Evolutionary conservation across 2,329 filamentous ascomycete genomes (phyloP).

Genomic region (Calonectria hongkongensis): DNA sequence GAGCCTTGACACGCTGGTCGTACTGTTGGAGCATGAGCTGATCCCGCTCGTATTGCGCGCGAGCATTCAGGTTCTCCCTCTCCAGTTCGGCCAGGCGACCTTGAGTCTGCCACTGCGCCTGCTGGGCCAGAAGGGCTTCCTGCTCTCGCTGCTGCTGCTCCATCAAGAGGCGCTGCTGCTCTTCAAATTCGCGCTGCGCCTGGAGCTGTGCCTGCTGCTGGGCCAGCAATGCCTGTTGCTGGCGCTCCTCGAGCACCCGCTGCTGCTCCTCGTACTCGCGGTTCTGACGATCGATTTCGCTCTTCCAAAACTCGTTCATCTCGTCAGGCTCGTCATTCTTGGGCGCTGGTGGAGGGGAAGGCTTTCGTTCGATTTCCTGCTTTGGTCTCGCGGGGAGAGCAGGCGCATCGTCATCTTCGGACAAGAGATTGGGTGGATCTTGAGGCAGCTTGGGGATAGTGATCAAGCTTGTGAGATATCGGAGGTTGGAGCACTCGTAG

Average conservation of each 20-base stretch:
- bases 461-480: slow-evolving; percentile 96
- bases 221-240: slow-evolving; percentile 85
- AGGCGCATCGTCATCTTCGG: slow-evolving; percentile 89
- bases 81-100: slow-evolving; percentile 97
- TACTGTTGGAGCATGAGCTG: slow-evolving; percentile 98
- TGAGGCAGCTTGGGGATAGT: slow-evolving; percentile 96
- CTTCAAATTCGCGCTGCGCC: slow-evolving; percentile 95
- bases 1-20: slow-evolving; percentile 92
- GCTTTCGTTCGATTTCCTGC: slow-evolving; percentile 81
- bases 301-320: slow-evolving; percentile 99
- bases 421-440: slow-evolving; percentile 91
- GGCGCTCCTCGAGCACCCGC: slow-evolving; percentile 88
- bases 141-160: slow-evolving; percentile 95
- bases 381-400: slow-evolving; percentile 88
- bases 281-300: slow-evolving; percentile 91
- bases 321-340: slow-evolving; percentile 90
- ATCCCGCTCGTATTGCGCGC: slow-evolving; percentile 97
- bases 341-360: slow-evolving; percentile 80
- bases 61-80: slow-evolving; percentile 93
- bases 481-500: slow-evolving; percentile 98
- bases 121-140: slow-evolving; percentile 90
- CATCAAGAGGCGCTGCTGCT: slow-evolving; percentile 89
- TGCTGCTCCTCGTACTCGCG: slow-evolving; percentile 97
- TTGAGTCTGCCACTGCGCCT: slow-evolving; percentile 94
- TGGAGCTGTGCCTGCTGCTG: slow-evolving; percentile 90